Evolutionary conservation across 2,329 filamentous ascomycete genomes (phyloP), one percentile per base, ranked within the genome.

Genomic region (Xylariaceae sp.): DNA sequence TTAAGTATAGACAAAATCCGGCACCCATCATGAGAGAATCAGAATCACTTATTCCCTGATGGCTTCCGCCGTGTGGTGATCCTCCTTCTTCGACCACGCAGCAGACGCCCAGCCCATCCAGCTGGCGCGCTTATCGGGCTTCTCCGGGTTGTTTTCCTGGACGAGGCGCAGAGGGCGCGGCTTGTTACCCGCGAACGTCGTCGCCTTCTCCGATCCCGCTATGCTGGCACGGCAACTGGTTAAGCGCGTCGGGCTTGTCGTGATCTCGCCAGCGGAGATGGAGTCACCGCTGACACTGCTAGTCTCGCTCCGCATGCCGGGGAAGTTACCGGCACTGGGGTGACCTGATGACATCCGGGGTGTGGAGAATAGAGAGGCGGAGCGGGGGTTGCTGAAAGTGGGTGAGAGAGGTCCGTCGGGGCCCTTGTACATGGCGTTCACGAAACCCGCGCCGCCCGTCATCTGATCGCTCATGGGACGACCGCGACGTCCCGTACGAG

Each of bases 351-450:
- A 75, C 13, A 64, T 56, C 10, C 69, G 66, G 9, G 69, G 65
- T 3, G 67, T 67, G 3, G 66, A 64, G 74, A 89, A 89, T 75
- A 88, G 88, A 37, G 84, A 85, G 69, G 84, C 83, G 71, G 82
- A 77, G 62, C 87, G 76, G 67, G 85, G 76, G 73, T 85, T 78
- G 66, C 77, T 77, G 30, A 86, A 75, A 2, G 82, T 77, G 50
- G 84, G 80, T 18, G 86, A 88, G 49, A 83, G 78, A 7, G 85
- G 82, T 3, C 84, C 82, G 18, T 88, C 82, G 8, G 86, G 83
- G 11, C 88, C 88, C 69, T 87, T 88, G 77, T 95, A 95, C 89
- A 96, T 96, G 74, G 92, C 92, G 68, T 90, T 90, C 53, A 96
- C 88, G 35, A 96, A 83, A 61, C 82, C 85, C 6, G 89, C 88